Evolutionary conservation across 805 yeast genomes (phyloP).

Genomic region (Candida maltosa): DNA sequence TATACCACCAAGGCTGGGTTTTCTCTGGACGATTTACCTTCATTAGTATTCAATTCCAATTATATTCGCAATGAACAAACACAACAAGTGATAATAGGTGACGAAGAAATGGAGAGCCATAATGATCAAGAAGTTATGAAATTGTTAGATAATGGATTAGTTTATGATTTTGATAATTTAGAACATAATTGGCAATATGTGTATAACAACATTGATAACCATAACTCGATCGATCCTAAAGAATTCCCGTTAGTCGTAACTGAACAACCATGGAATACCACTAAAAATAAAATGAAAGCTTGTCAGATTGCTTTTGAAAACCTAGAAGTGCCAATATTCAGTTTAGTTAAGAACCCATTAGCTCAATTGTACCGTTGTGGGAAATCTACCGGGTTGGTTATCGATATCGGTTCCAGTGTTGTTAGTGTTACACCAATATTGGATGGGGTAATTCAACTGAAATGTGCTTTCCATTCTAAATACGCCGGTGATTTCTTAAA

Average conservation of each 20-base stretch:
- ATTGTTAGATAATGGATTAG: constrained; percentile 57
- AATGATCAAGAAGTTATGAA: constrained; percentile 54
- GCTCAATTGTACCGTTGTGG: constrained; percentile 79
- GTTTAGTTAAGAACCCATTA: constrained; percentile 72
- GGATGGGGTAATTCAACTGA: constrained; percentile 68
- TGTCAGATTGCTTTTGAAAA: constrained; percentile 74
- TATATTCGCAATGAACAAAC: constrained; percentile 40
- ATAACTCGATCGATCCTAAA: constrained; percentile 40
- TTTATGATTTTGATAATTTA: constrained; percentile 72
- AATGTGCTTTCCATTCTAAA: constrained; percentile 62
- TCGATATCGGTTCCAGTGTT: constrained; percentile 74
- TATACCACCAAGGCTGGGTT: constrained; percentile 66
- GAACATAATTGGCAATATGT: constrained; percentile 66
- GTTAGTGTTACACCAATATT: constrained; percentile 72
- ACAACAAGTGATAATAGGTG: constrained; percentile 38
- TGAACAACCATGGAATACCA: constrained; percentile 69
- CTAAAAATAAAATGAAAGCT: constrained; percentile 52
- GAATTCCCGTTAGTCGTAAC: constrained; percentile 67
- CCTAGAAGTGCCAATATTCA: constrained; percentile 71
- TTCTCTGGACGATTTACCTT: constrained; percentile 62
- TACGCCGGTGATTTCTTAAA: constrained; percentile 86
- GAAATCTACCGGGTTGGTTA: constrained; percentile 70
- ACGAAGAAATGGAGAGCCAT: constrained; percentile 41
- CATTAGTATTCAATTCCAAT: constrained; percentile 52
- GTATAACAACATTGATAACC: constrained; percentile 45